These are phyloP conservation scores for Zanthoxylum bungeanum DNA, from an alignment of 345 rosid genomes.

Conservation along the genomic window DNA sequence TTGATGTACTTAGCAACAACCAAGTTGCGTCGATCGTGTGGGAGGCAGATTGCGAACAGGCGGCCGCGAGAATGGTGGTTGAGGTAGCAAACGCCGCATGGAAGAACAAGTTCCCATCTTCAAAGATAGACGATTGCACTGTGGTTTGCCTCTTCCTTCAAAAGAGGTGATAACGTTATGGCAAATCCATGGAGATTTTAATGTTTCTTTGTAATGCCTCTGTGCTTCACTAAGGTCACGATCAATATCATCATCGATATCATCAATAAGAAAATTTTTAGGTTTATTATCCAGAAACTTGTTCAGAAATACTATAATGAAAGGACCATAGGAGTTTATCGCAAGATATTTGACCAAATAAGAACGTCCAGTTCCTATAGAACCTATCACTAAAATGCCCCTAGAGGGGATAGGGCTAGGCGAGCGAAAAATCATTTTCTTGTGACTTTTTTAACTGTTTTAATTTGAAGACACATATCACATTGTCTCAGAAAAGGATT, in stretches of 20 bases:
- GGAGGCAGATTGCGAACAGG: slow-evolving; percentile 37
- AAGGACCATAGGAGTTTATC: not conserved
- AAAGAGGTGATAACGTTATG: slow-evolving; percentile 14
- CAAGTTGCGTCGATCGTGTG: slow-evolving; percentile 54
- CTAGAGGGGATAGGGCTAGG: too few relatives aligned
- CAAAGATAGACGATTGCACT: slow-evolving; percentile 68
- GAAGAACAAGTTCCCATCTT: slow-evolving; percentile 56
- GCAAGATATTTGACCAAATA: too few relatives aligned
- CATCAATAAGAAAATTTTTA: too few relatives aligned
- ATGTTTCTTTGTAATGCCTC: not conserved
- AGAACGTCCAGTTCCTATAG: too few relatives aligned
- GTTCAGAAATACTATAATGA: not conserved
- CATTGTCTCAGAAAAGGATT: too few relatives aligned
- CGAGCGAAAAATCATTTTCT: too few relatives aligned
- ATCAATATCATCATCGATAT: too few relatives aligned
- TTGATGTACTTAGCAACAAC: slow-evolving; percentile 76
- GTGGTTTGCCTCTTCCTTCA: slow-evolving; percentile 59
- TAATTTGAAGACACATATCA: too few relatives aligned
- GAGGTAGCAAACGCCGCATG: slow-evolving; percentile 62
- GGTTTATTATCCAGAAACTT: too few relatives aligned
- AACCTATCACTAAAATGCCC: too few relatives aligned
- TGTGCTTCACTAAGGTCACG: too few relatives aligned
- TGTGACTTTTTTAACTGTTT: too few relatives aligned
- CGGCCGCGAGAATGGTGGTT: slow-evolving; percentile 55
- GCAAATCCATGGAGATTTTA: not conserved